A percentile compares a stretch with the other conserved stretches of the same genome.
Evolutionary conservation across 2,329 filamentous ascomycete genomes (phyloP).

Genomic region (Ophiostoma triangulosporum): DNA sequence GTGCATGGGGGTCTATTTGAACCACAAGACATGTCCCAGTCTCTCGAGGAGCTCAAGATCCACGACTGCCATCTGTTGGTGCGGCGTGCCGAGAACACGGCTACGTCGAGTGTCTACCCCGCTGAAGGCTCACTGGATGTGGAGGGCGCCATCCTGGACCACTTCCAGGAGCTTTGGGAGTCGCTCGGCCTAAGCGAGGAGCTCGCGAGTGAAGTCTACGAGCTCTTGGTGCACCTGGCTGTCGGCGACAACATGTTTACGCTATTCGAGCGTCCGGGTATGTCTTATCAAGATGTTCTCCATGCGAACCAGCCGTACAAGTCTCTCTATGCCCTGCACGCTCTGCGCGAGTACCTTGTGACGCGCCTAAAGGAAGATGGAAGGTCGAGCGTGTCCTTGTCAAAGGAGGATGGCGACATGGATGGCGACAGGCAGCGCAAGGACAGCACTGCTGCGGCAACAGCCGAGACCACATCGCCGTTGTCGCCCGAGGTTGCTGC

Average conservation of each 20-base stretch:
- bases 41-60: conserved; percentile 55
- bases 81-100: conserved; percentile 39
- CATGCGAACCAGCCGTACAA: conserved; percentile 57
- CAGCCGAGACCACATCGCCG: conserved; percentile 11
- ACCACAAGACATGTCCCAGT: conserved; percentile 44
- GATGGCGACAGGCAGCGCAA: conserved; percentile 12
- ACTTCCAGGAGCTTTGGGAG: conserved; percentile 74
- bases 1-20: conserved; percentile 53
- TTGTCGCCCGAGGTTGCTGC: not conserved
- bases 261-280: conserved; percentile 39
- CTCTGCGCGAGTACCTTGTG: conserved; percentile 49
- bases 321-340: conserved; percentile 57
- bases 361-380: conserved; percentile 15
- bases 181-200: conserved; percentile 62
- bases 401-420: not conserved
- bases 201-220: conserved; percentile 56
- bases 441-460: too few species aligned
- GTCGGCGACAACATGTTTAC: conserved; percentile 49
- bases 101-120: conserved; percentile 29
- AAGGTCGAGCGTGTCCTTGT: too few species aligned
- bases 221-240: conserved; percentile 57
- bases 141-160: conserved; percentile 65
- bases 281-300: conserved; percentile 50
- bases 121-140: conserved; percentile 45
- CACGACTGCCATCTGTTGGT: conserved; percentile 53